Percentiles rank a stretch among this genome's conserved stretches.
Conservation (phyloP, 1,284 basidiomycete genomes). For the Phylloporus sp. region DNA sequence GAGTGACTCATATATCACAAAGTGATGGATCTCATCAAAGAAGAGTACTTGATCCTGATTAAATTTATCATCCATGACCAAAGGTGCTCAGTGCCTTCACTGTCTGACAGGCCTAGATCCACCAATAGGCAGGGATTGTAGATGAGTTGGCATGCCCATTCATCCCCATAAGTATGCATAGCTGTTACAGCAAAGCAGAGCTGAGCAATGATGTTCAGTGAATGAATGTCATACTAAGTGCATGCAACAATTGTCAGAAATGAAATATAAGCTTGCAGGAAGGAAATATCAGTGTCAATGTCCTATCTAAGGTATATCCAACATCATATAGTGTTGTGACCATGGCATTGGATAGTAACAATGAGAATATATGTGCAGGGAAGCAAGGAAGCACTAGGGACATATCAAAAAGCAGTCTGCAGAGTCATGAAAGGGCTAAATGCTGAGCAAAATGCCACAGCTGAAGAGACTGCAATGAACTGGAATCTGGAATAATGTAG, state of each 20-base stretch:
- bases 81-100: background rate
- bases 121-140: background rate
- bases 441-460: too few relatives aligned
- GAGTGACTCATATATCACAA: too few relatives aligned
- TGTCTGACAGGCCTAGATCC: background rate
- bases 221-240: background rate
- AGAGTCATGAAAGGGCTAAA: too few relatives aligned
- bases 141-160: too few relatives aligned
- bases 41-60: background rate
- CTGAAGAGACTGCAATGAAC: too few relatives aligned
- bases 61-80: background rate
- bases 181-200: background rate
- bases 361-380: background rate
- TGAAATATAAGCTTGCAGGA: background rate
- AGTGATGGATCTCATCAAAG: background rate
- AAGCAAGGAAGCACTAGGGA: too few relatives aligned
- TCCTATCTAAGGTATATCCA: background rate
- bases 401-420: too few relatives aligned
- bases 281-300: fast-evolving
- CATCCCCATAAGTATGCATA: background rate
- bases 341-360: background rate
- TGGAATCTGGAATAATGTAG: too few relatives aligned
- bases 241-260: too few relatives aligned
- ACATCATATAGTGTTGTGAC: background rate
- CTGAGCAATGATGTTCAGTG: background rate